Base-by-base conservation (phyloP, 2,329 filamentous ascomycete genomes). In the Bipolaris oryzae region DNA sequence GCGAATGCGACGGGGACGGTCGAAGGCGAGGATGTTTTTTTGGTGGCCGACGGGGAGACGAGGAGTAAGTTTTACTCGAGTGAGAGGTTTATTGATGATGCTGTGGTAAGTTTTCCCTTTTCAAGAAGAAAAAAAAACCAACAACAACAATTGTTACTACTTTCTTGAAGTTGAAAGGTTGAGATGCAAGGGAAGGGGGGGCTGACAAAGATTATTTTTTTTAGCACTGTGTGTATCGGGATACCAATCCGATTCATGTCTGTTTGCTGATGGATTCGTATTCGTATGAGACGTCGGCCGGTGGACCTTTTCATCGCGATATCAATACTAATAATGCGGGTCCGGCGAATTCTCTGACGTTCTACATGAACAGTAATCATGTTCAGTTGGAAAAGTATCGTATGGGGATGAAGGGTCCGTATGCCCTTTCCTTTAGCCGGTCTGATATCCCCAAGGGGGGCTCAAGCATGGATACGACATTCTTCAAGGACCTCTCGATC, bases 41-140 rank as follows among this genome's bases (percentile, higher is more conserved):
- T 86, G 7, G 85, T 89, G 42, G 74, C n/a, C n/a, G n/a, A 79
- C 60, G 84, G 85, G 20, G 78, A 89, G 70, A 89, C 87, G 0
- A 82, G 87, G 37, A 86, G 84, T 74, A 90, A 90, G 73, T 90
- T 89, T 78, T 90, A 87, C 76, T 88, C 85, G 1, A 86, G 84
- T 56, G 79, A 87, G 60, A 81, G 87, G n/a, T 89, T 88, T 74
- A 89, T 90, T 68, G 87, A 90, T 69, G 86, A 88, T 64, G 53
- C 49, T 16, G 53, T 48, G 41, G 66, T 68, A 44, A 15, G 64
- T 23, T 23, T 23, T 5, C n/a, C n/a, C n/a, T n/a, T 23, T 23
- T 21, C 21, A 21, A 21, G 3, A 21, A 21, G 3, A 3, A 21
- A 21, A 21, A 21, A 21, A 21, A 21, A 21, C 3, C n/a, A n/a